phyloP scores from a whole-genome alignment of 257 asterid genomes.

The Solanum dulcamara region DNA sequence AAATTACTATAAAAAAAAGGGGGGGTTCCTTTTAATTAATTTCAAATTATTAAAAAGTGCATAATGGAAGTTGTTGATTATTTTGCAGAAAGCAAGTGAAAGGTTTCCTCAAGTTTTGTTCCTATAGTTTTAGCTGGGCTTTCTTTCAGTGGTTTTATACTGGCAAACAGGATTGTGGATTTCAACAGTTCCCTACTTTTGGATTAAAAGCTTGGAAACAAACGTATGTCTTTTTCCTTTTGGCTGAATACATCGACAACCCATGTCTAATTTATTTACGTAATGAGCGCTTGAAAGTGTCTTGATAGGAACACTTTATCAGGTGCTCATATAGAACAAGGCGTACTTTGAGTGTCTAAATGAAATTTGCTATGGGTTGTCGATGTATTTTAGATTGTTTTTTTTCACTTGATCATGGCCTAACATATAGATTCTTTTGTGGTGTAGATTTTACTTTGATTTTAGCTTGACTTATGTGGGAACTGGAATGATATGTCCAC shows the following conservation, averaged over 20 bases:
- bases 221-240: slow-evolving; percentile 29
- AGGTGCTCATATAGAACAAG: neutral
- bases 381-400: neutral
- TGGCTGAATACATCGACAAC: neutral
- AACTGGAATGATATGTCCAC: slow-evolving; percentile 92
- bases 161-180: slow-evolving; percentile 61
- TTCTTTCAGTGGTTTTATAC: slow-evolving; percentile 85
- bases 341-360: neutral
- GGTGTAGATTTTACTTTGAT: slow-evolving; percentile 72
- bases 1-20: neutral
- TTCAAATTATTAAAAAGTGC: neutral
- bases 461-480: slow-evolving; percentile 87
- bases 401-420: neutral
- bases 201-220: slow-evolving; percentile 70
- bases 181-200: slow-evolving; percentile 75
- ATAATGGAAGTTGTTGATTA: neutral
- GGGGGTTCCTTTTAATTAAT: neutral
- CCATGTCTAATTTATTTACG: neutral
- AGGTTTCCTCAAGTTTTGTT: slow-evolving; percentile 52
- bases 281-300: neutral
- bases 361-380: neutral
- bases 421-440: neutral
- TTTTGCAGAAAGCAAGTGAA: slow-evolving; percentile 65
- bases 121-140: slow-evolving; percentile 66
- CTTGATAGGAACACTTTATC: neutral